These are phyloP conservation scores for Hortiboletus flavorubellus DNA, from an alignment of 768 basidiomycete species.

Conservation along the genomic window DNA sequence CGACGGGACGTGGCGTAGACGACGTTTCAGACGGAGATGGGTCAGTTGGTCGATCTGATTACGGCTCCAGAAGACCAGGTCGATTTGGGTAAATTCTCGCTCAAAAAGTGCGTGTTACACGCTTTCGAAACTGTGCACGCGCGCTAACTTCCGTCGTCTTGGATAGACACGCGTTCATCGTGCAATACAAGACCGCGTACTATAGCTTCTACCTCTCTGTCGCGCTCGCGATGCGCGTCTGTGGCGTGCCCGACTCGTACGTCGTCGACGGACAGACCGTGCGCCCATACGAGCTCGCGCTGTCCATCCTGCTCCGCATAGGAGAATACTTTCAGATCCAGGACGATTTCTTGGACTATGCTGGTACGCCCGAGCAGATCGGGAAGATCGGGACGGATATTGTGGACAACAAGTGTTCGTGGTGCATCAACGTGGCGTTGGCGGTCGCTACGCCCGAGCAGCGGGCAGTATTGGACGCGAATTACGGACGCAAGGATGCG, in stretches of 20 bases:
- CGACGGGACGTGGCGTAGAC: neutral
- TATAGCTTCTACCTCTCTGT: neutral
- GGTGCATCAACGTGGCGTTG: constrained; percentile 2
- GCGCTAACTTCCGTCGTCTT: too few species aligned
- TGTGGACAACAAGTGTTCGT: neutral
- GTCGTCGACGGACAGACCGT: too few species aligned
- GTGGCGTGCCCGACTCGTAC: neutral
- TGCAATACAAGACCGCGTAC: too few species aligned
- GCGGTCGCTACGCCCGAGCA: neutral
- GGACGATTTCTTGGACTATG: neutral
- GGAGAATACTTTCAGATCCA: constrained; percentile 3
- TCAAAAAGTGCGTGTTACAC: neutral
- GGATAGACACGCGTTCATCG: too few species aligned
- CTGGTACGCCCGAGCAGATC: neutral
- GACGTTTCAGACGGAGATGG: neutral
- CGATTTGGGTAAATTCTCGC: constrained; percentile 1
- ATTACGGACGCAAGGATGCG: neutral
- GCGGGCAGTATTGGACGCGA: neutral
- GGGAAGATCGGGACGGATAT: neutral
- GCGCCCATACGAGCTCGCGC: neutral
- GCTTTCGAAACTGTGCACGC: too few species aligned
- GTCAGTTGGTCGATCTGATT: neutral
- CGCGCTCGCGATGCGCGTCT: neutral
- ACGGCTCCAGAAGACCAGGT: neutral
- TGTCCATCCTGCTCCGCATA: neutral